Evolutionary conservation across 257 asterid species (phyloP), one percentile per base, ranked within the genome.

Genomic region (Salvia miltiorrhiza): DNA sequence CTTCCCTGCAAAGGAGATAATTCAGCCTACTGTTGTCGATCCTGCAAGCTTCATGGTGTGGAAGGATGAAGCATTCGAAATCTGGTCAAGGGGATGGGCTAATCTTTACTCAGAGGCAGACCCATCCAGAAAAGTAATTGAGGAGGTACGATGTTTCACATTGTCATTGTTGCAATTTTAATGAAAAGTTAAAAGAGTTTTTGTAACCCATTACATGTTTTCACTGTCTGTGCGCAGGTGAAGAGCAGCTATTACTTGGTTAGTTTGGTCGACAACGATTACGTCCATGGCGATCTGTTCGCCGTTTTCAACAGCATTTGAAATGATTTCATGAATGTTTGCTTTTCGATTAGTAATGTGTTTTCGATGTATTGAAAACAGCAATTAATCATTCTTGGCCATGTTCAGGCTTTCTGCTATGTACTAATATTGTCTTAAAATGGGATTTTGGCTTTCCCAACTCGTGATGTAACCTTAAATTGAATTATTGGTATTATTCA

Each of bases 31-130:
- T 3, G 86, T 93, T 4, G 98, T 88, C 10, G 97, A 93, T 79
- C 88, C 95, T 35, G 76, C 88, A 54, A 93, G 98, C 83, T 93
- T 93, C 63, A 16, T 79, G n/a, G 84, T 93, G 23, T 93, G 98
- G 97, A 93, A 90, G 84, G 98, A 93, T 10, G 98, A 93, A 80
- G 98, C 98, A 43, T 90, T 93, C 59, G 94, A 88, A 72, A 80
- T 86, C 43, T 93, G 98, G 97, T 84, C 97, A 0, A 86, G 94
- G 77, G 93, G 82, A 77, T 93, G 98, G 98, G 96, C 87, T 35
- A 84, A 83, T 62, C 80, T 85, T 69, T 93, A 90, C 87, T 88
- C 89, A 19, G 96, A 88, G 60, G 61, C 75, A 2, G 96, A 93
- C 76, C 88, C 80, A 62, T 88, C 98, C 63, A 80, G 82, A 75